These are phyloP conservation scores for Ustilago cynodontis DNA, from an alignment of 1,284 basidiomycete genomes.

Conservation along the genomic window DNA sequence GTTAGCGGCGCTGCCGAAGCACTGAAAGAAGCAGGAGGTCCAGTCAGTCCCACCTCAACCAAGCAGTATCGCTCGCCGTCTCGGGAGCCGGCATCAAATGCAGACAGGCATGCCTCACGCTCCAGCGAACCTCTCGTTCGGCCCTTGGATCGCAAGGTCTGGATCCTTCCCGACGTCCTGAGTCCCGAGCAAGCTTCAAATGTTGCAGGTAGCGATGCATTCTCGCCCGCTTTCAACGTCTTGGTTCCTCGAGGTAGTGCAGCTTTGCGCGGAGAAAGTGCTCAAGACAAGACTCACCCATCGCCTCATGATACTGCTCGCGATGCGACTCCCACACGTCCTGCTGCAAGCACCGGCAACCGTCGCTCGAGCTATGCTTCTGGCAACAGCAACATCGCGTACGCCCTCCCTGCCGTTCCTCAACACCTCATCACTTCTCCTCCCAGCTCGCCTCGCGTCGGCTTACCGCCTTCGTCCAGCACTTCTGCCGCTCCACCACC, in stretches of 20 bases:
- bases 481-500: slow-evolving; percentile 10
- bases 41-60: slow-evolving; percentile 22
- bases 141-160: slow-evolving; percentile 49
- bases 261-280: neutral
- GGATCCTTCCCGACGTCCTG: slow-evolving; percentile 46
- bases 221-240: slow-evolving; percentile 49
- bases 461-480: slow-evolving; percentile 11
- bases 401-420: slow-evolving; percentile 42
- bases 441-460: slow-evolving; percentile 30
- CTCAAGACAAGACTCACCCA: neutral
- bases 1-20: slow-evolving; percentile 13
- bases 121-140: slow-evolving; percentile 41
- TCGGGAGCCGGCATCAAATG: slow-evolving; percentile 15
- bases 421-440: slow-evolving; percentile 51
- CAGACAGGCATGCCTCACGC: slow-evolving; percentile 13
- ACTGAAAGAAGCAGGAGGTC: slow-evolving; percentile 7
- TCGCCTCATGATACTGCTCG: slow-evolving; percentile 5
- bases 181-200: slow-evolving; percentile 38
- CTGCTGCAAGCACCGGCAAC: slow-evolving; percentile 12
- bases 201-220: slow-evolving; percentile 28
- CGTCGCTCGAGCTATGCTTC: slow-evolving; percentile 34
- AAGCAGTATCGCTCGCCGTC: slow-evolving; percentile 36
- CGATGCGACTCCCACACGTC: slow-evolving; percentile 40
- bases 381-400: slow-evolving; percentile 17
- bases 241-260: slow-evolving; percentile 23